Evolutionary conservation across 352 stramenopile species (phyloP), one percentile per base, ranked within the genome.

Genomic region (Phytopythium ostracodes): DNA sequence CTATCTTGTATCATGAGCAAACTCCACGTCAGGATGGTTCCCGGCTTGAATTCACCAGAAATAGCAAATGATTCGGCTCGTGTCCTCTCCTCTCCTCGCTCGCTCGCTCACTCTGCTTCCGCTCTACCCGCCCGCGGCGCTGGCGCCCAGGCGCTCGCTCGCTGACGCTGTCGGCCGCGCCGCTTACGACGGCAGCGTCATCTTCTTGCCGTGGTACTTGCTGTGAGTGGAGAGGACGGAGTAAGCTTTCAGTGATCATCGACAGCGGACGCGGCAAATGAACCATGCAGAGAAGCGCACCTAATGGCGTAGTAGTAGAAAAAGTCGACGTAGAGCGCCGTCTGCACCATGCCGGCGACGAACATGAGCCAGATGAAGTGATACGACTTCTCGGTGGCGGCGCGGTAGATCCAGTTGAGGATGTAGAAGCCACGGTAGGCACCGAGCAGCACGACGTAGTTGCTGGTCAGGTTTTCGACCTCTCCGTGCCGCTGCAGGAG

Each of bases 301-400:
- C 87, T 96, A 59, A 96, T 91, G 54, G 96, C 78, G 73, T 99
- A 99, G 84, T 99, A 99, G 87, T 99, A 99, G 84, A 99, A 99
- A 65, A 99, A 99, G 78, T 99, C 98, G 27, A 97, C 94, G 83
- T 99, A 99, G 38, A 99, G 85, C 50, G 94, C 81, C 2, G 98
- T 99, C 80, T 99, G 98, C 61, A 99, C 87, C 64, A 99, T 94
- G 24, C 97, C 98, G 57, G 92, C 97, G 67, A 99, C 96, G 72
- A 99, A 99, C 65, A 99, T 98, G 54, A 99, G 90, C 84, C 91
- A 99, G 75, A 99, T 98, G 75, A 99, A 98, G 71, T 97, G 87
- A 81, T 99, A 99, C 46, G 93, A 87, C 60, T 81, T 81, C 80
- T 99, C 98, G 2, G 89, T 96, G 47, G 97, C 94, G 15, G 96